Evolutionary conservation across 306 rosid species (phyloP), one percentile per base, ranked within the genome.

Genomic region (Senna siamea): DNA sequence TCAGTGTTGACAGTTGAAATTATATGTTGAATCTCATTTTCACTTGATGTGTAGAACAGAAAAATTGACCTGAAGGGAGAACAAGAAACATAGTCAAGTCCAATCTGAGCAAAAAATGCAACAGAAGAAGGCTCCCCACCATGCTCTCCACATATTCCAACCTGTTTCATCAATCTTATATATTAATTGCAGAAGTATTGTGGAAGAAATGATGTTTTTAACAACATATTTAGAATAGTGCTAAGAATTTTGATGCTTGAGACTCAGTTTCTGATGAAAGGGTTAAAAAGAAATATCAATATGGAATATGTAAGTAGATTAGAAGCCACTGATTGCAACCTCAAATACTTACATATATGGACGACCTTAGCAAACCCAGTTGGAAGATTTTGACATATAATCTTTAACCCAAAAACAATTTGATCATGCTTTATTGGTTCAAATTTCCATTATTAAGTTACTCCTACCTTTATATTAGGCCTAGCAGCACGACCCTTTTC

Each of bases 101-200:
- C 97, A 47, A 89, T 91, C 83, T 89, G 82, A 1, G 97, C 97
- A 66, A 94, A 94, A 83, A 92, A 94, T 76, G 93, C 96, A 53
- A 94, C 88, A 56, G 99, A 94, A 63, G 99, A 92, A 74, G 97
- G 97, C 51, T 94, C 99, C 76, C 97, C 99, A 14, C 99, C 99
- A 81, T 94, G 99, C 81, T 94, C 99, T 41, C 99, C 99, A 76
- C 99, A 94, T 76, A 94, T 88, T 83, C 99, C 99, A 81, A 94
- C 84, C 99, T 94, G 87, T 75, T 75, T 46, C 59, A 69, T 71
- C 57, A 66, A 50, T 18, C 60, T 44, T 15, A 47, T 5, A 13
- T 9, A 43, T 74, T 38, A 67, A 23, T 5, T 60, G 26, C 66
- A 54, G 28, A 68, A 38, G 43, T 46, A 73, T 20, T 44, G 35